Evolutionary conservation across 169 alveolate genomes (phyloP), one percentile per base, ranked within the genome.

Genomic region (Plasmodium coatneyi): DNA sequence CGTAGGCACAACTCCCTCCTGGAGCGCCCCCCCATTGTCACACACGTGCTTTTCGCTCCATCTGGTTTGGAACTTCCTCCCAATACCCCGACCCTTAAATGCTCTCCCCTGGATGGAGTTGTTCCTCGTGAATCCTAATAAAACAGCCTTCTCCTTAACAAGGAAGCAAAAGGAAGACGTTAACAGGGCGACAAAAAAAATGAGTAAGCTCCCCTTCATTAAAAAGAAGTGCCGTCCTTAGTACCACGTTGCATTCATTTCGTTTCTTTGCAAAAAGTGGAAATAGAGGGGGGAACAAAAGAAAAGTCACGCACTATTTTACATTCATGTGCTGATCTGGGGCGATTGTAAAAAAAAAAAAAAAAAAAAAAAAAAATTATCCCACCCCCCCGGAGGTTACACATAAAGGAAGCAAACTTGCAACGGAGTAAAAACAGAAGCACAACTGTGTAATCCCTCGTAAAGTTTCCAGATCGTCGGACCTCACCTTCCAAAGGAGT

Each of bases 181-280:
- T 80, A 87, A 22, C 19, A 87, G 81, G 25, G 74, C 36, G 22
- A 72, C 36, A 19, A 79, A 34, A 25, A 80, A 56, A 83, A 83
- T 14, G 71, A 87, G 78, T 7, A 39, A 76, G 16, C 83, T 25
- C 49, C 71, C 56, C 71, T 87, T 87, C 93, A 87, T 87, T 87
- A 87, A 87, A 87, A 43, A 56, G 43, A 66, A 70, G 30, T 25
- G 22, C 28, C 32, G 22, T 84, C 34, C 41, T 12, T 72, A 34
- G n/a, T 84, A 34, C 9, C 79, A 84, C 78, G 74, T 49, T 71
- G 34, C 71, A 36, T 34, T 82, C 71, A 12, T 82, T 82, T 82
- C 71, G 66, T 82, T 82, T 82, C 28, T 82, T 82, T 14, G 16
- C 39, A 46, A 60, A 30, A 82, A 22, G 14, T 22, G 52, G 32